These are phyloP conservation scores for Geranium rotundifolium DNA, from an alignment of 345 rosid genomes.

Conservation along the genomic window DNA sequence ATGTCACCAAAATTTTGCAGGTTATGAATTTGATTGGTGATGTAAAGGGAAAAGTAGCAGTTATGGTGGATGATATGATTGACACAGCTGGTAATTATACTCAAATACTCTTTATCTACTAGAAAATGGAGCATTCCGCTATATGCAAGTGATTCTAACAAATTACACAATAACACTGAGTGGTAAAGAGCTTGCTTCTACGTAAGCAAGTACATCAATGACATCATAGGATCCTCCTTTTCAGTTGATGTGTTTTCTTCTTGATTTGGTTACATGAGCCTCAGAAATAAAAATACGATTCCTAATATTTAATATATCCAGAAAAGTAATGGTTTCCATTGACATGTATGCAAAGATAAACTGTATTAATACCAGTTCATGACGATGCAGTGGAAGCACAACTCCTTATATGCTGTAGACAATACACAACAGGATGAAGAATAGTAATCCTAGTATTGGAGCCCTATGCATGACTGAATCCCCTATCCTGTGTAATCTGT, in stretches of 20 bases:
- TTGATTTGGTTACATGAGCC: neutral
- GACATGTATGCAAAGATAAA: too few relatives aligned
- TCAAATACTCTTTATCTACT: neutral
- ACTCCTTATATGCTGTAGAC: too few relatives aligned
- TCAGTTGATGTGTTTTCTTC: neutral
- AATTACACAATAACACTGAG: neutral
- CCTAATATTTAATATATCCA: too few relatives aligned
- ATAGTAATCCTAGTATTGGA: too few relatives aligned
- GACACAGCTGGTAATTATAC: slow-evolving; percentile 76
- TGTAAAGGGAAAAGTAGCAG: slow-evolving; percentile 93
- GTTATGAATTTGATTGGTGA: slow-evolving; percentile 97
- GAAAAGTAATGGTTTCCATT: too few relatives aligned
- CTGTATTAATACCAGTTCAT: too few relatives aligned
- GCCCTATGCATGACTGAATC: too few relatives aligned
- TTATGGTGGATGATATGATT: slow-evolving; percentile 98
- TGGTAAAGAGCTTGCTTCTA: neutral
- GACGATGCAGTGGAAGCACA: too few relatives aligned
- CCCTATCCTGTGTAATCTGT: too few relatives aligned
- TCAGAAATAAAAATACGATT: too few relatives aligned
- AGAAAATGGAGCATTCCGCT: neutral
- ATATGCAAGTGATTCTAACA: neutral
- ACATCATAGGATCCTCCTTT: neutral
- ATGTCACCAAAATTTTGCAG: slow-evolving; percentile 35
- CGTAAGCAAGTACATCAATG: too few relatives aligned
- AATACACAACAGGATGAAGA: too few relatives aligned